Evolutionary conservation across 1,284 basidiomycete genomes (phyloP), one percentile per base, ranked within the genome.

Genomic region (Fistulina hepatica): DNA sequence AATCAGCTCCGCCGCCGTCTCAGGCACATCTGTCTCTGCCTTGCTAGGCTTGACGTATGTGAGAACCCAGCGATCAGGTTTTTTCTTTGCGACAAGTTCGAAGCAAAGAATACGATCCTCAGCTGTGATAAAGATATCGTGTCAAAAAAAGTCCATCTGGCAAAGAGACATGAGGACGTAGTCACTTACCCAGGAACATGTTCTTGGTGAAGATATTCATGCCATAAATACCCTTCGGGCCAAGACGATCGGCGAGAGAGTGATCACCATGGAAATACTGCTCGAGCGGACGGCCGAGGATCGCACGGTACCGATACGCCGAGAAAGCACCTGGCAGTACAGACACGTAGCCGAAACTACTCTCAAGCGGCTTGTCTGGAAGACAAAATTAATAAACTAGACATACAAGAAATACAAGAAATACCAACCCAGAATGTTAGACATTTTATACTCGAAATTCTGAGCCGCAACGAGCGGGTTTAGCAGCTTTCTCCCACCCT

Each of bases 251-350:
- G 13, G 93, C 91, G 52, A 93, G 64, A 1, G 88, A 91, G 57
- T 97, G 92, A 56, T 98, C 94, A 50, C 94, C 94, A 53, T 97
- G 93, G 71, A 97, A 97, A 64, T 97, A 97, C 57, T 97, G 93
- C 52, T 94, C 85, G 19, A 98, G 71, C 4, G 94, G 93, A 7
- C 86, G 71, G 2, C 94, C 94, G 45, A 81, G 77, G 49, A 98
- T 92, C 17, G 95, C 93, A 17, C 82, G 76, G 61, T 65, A 97
- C 21, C 90, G 76, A 56, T 97, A 97, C 5, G 91, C 91, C 6
- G 90, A 93, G 69, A 97, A 97, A 34, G 93, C 93, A 55, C 93
- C 93, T 34, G 94, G 94, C 41, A 97, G 65, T 44, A 97, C 93
- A 32, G 89, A 92, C 15, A 91, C 88, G 48, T 97, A 97, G 37